Evolutionary conservation across 306 rosid genomes (phyloP).

Genomic region (Medicago lupulina): DNA sequence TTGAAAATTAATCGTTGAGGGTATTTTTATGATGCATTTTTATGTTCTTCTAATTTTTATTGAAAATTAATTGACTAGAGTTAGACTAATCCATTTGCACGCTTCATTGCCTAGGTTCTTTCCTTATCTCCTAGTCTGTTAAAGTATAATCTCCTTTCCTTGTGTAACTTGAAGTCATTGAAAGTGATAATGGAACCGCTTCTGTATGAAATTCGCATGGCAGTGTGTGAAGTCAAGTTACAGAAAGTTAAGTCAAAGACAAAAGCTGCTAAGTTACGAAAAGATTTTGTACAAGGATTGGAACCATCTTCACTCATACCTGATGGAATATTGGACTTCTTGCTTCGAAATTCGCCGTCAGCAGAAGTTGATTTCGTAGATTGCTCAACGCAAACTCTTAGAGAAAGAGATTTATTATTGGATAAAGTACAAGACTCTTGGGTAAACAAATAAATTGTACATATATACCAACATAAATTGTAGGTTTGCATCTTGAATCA

Average conservation of each 20-base stretch:
- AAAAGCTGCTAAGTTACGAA: not conserved
- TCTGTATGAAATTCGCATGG: not conserved
- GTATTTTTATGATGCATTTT: not conserved
- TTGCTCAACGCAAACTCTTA: not conserved
- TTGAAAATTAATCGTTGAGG: not conserved
- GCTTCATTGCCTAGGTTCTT: constrained; percentile 35
- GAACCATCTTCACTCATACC: not conserved
- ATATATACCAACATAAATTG: no score
- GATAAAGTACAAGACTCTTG: no score
- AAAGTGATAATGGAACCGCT: constrained; percentile 17
- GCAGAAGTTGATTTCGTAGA: constrained; percentile 22
- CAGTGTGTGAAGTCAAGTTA: not conserved
- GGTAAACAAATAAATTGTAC: no score
- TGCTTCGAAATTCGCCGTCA: constrained; percentile 36
- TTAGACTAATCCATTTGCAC: not conserved
- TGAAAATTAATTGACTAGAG: not conserved
- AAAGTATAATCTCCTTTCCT: constrained; percentile 18
- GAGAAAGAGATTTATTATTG: not conserved
- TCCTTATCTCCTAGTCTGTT: constrained; percentile 9
- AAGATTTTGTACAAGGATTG: not conserved
- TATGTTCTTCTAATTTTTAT: no score
- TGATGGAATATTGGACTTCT: constrained; percentile 33
- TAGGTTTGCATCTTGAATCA: not conserved
- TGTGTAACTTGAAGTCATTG: constrained; percentile 32
- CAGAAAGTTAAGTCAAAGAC: not conserved